Base-by-base conservation (phyloP, 2,329 filamentous ascomycete genomes). In the Beauveria brongniartii region DNA sequence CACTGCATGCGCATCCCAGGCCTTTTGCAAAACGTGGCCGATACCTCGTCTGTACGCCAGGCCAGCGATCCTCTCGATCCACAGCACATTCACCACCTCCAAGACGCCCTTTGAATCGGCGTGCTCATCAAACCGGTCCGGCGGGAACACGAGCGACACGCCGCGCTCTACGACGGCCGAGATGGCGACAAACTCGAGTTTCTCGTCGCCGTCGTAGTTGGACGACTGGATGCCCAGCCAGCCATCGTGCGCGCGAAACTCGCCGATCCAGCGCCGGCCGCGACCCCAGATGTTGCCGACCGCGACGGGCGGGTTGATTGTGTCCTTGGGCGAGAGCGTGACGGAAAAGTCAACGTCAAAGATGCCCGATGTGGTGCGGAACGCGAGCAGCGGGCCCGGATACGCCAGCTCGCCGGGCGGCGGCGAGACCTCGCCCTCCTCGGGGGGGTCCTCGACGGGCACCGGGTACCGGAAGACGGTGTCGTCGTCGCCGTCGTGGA, bases 151-250 rank as follows among this genome's bases (percentile, higher is more conserved):
- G 48, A 74, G 71, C 5, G 75, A 76, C 3, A 73, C 74, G n/a
- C 70, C 67, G n/a, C 75, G 70, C 69, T 78, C 76, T 63, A 70
- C 73, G 3, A 71, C 74, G 10, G 69, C 71, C 40, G 74, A 77
- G 8, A 78, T 71, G 59, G 76, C 75, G 16, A 78, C 69, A 55
- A 78, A 77, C 65, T 78, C 76, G 28, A 78, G 71, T 54, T 69
- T 71, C 68, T 77, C 76, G 51, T 76, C 74, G 47, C 75, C 75
- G 7, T 75, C 75, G 59, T 78, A 75, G 66, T 78, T 79, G 62
- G 75, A 76, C n/a, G 74, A 73, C 65, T 78, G 76, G 5, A 78
- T 66, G 9, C 77, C 77, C 43, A 79, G 65, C 77, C 77, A 79
- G 40, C 71, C 72, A 56, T 78, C 76, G 64, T 79, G 77, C n/a